Evolutionary conservation across 805 yeast genomes (phyloP), one percentile per base, ranked within the genome.

Genomic region (Nakazawaea anatomiae): DNA sequence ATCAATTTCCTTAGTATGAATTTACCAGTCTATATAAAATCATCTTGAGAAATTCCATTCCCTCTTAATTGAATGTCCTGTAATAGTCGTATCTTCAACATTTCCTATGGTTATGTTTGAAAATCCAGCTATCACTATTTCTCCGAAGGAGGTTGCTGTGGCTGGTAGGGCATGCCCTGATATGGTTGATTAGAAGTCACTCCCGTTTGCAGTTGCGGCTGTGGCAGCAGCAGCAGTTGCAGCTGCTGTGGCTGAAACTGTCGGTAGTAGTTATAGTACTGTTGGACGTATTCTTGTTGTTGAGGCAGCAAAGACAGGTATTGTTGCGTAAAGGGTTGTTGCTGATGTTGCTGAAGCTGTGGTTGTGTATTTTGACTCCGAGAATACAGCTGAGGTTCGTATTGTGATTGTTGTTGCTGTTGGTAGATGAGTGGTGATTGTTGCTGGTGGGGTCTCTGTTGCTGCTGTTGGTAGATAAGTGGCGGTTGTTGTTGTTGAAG

Each of bases 211-310:
- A 31, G 55, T 39, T 32, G 46, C 36, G 12, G 52, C 38, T 46
- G 48, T 30, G 32, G 51, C 11, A 35, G 55, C 31, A 4, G 44
- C 28, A n/a, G 49, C 25, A 27, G 51, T 27, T 41, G 50, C 32
- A 28, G 55, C 31, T 40, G 43, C 38, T 43, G 48, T 25, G 52
- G 52, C 31, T 49, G 52, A 45, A 52, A 53, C 18, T 47, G 53
- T 29, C 48, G 40, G 47, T 51, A 51, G 32, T 46, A 52, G 40
- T 46, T 46, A 36, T 45, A 52, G 30, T 52, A 49, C 42, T 46
- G 50, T 44, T 52, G 52, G 5, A 48, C 52, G n/a, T 48, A 52
- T 36, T 52, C 51, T 45, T 47, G 55, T 43, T 43, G 51, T 35
- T 46, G 54, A 3, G 50, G 50, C 49, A 40, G 51, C 39, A 51